These are phyloP conservation scores for Beauveria rudraprayagi DNA, from an alignment of 2,329 filamentous ascomycete species.

Conservation along the genomic window DNA sequence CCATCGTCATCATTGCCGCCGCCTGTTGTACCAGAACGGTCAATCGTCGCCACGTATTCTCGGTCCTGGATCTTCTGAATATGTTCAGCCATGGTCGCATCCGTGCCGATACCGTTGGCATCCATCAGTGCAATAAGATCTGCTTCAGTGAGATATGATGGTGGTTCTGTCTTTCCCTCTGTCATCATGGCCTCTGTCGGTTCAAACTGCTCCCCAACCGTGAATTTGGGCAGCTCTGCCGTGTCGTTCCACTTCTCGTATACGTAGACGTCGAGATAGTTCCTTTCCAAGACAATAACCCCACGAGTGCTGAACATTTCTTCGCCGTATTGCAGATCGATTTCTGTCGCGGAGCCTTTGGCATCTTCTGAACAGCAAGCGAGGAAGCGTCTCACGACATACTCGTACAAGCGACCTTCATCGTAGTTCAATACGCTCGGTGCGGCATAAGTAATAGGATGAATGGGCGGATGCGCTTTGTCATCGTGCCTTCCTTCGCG, in stretches of 20 bases:
- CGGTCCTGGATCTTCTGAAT: slow-evolving; percentile 92
- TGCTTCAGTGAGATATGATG: slow-evolving; percentile 84
- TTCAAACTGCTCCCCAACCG: slow-evolving; percentile 71
- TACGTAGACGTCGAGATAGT: slow-evolving; percentile 90
- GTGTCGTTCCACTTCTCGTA: slow-evolving; percentile 96
- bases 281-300: slow-evolving; percentile 75
- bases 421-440: slow-evolving; percentile 54
- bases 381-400: slow-evolving; percentile 83
- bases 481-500: slow-evolving; percentile 84
- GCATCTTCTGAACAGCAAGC: slow-evolving; percentile 96
- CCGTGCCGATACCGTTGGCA: slow-evolving; percentile 94
- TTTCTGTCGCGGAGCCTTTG: slow-evolving; percentile 73
- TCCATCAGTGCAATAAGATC: slow-evolving; percentile 97
- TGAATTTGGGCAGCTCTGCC: slow-evolving; percentile 71
- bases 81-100: slow-evolving; percentile 98
- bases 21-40: slow-evolving; percentile 29
- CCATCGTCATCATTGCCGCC: slow-evolving; percentile 30
- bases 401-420: slow-evolving; percentile 80
- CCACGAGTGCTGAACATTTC: slow-evolving; percentile 79
- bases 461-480: slow-evolving; percentile 94
- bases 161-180: slow-evolving; percentile 82
- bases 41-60: slow-evolving; percentile 68
- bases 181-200: slow-evolving; percentile 83
- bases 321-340: slow-evolving; percentile 76
- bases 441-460: slow-evolving; percentile 80